Conservation (phyloP, 2,329 filamentous ascomycete species). For the Lecanicillium sp. region DNA sequence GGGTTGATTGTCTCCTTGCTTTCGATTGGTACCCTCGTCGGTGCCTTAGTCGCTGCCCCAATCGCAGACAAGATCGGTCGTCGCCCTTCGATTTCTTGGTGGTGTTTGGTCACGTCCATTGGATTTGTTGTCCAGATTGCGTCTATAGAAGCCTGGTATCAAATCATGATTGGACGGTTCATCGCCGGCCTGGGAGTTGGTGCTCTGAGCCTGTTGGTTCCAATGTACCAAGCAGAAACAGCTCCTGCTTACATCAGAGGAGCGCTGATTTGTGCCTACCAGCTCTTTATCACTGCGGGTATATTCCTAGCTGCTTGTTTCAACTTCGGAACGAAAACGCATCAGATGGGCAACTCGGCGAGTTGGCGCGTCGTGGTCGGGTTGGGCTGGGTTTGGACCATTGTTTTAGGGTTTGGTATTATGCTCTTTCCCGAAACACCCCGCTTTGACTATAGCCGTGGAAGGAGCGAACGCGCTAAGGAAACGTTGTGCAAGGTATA, state of each 20-base stretch:
- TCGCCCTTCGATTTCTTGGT: slow-evolving; percentile 52
- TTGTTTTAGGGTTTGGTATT: slow-evolving; percentile 40
- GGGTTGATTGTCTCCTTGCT: slow-evolving; percentile 52
- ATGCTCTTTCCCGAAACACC: slow-evolving; percentile 44
- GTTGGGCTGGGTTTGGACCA: slow-evolving; percentile 41
- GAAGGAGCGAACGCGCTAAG: slow-evolving; percentile 36
- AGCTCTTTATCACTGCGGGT: slow-evolving; percentile 64
- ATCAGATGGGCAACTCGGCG: slow-evolving; percentile 34
- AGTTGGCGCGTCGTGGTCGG: slow-evolving; percentile 55
- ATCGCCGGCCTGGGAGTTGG: slow-evolving; percentile 61
- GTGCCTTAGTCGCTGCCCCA: slow-evolving; percentile 50
- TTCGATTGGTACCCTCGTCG: slow-evolving; percentile 52
- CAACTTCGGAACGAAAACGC: slow-evolving; percentile 52
- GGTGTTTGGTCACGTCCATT: slow-evolving; percentile 51
- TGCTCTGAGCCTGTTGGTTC: slow-evolving; percentile 53
- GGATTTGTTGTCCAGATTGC: slow-evolving; percentile 63
- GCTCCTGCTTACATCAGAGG: slow-evolving; percentile 59
- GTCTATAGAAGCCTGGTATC: slow-evolving; percentile 47
- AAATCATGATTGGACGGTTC: slow-evolving; percentile 57
- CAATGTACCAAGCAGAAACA: slow-evolving; percentile 69
- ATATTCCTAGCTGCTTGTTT: slow-evolving; percentile 52
- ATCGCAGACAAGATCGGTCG: slow-evolving; percentile 59
- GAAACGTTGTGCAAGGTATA: slow-evolving; percentile 40
- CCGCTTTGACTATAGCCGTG: slow-evolving; percentile 41
- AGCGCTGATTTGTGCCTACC: slow-evolving; percentile 57